Conservation (phyloP, 306 rosid genomes). For the Pachyrhizus erosus region DNA sequence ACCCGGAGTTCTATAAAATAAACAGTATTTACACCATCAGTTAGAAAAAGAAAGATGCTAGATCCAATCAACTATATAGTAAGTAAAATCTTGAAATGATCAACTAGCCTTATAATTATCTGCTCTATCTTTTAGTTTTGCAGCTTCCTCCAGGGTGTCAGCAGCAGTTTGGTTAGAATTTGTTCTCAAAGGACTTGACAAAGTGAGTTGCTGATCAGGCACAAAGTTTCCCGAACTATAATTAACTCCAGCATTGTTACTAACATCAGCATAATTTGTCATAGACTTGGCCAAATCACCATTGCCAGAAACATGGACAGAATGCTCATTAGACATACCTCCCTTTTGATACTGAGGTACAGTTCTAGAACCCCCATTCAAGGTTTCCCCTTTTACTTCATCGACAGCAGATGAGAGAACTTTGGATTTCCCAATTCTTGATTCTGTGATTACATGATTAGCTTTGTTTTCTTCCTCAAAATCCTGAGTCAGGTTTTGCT, state of each 20-base stretch:
- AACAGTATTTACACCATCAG: conserved; percentile 24
- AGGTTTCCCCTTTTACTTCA: conserved; percentile 48
- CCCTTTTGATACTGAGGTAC: conserved; percentile 50
- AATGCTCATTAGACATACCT: conserved; percentile 46
- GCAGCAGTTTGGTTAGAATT: conserved; percentile 57
- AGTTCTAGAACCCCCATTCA: conserved; percentile 41
- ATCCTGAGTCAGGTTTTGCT: conserved; percentile 49
- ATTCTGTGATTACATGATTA: conserved; percentile 41
- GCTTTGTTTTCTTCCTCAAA: conserved; percentile 50
- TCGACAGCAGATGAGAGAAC: conserved; percentile 41
- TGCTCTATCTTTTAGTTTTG: conserved; percentile 66
- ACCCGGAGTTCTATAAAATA: conserved; percentile 64
- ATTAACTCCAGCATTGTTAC: conserved; percentile 43
- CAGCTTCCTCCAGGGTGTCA: conserved; percentile 65
- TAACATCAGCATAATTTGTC: conserved; percentile 47
- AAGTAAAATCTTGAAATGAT: conserved; percentile 43
- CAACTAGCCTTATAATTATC: conserved; percentile 70
- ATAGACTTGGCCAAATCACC: conserved; percentile 49
- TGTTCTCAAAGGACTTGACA: conserved; percentile 53
- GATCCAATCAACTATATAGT: conserved; percentile 34
- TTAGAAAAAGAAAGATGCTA: conserved; percentile 27
- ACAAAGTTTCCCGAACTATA: conserved; percentile 41
- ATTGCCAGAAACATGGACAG: conserved; percentile 43
- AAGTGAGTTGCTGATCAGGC: conserved; percentile 50
- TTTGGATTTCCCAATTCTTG: conserved; percentile 53